Conservation (phyloP, 768 basidiomycete genomes). For the Asterophora parasitica region DNA sequence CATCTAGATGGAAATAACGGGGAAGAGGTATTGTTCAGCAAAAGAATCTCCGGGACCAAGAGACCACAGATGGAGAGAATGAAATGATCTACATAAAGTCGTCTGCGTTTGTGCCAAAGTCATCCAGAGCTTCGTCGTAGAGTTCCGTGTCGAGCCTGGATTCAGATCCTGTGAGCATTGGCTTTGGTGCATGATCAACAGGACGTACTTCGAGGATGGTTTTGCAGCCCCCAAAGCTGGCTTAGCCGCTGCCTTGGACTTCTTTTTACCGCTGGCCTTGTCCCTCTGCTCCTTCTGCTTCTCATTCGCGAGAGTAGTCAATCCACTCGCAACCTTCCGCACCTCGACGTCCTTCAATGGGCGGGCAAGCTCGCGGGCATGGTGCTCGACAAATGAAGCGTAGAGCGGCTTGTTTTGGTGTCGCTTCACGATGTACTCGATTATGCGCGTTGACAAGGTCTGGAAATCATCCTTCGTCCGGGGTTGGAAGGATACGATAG, state of each 20-base stretch:
- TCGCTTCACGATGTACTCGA: constrained; percentile 69
- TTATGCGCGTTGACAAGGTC: constrained; percentile 65
- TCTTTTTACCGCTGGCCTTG: constrained; percentile 87
- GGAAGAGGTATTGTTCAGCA: background rate
- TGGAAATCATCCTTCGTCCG: constrained; percentile 88
- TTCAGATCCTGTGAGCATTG: constrained; percentile 10
- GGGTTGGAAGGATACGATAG: constrained; percentile 72
- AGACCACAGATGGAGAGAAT: background rate
- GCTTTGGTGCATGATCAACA: background rate
- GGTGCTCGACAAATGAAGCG: constrained; percentile 76
- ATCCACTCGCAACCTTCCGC: constrained; percentile 77
- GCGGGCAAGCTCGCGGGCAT: constrained; percentile 67
- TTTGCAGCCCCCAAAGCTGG: constrained; percentile 76
- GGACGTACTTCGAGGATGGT: constrained; percentile 51
- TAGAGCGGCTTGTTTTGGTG: constrained; percentile 85
- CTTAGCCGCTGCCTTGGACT: constrained; percentile 64
- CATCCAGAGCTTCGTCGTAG: constrained; percentile 90
- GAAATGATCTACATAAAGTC: constrained; percentile 81
- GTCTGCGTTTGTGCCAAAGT: constrained; percentile 67
- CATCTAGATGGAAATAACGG: constrained; percentile 4
- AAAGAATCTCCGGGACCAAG: background rate
- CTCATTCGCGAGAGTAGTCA: constrained; percentile 89
- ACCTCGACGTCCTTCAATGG: constrained; percentile 89
- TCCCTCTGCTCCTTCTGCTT: constrained; percentile 91
- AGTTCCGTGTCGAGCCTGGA: constrained; percentile 68